Base-by-base conservation (phyloP, 352 stramenopile species). In the Peronospora farinosa region DNA sequence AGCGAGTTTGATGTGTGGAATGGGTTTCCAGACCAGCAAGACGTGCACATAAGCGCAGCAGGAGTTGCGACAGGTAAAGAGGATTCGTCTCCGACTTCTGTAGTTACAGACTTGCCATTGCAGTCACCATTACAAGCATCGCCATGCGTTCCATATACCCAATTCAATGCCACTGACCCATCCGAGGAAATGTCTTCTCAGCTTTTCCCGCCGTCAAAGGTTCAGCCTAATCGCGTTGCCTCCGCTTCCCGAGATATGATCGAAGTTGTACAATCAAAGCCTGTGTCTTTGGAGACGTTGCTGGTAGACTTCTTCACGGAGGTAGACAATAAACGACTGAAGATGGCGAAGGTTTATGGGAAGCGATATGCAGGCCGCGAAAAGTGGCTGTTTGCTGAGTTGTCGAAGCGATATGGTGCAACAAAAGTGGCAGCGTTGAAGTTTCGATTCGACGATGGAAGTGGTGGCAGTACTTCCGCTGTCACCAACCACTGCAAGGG, bases 291-390 rank as follows among this genome's bases (percentile, higher is more conserved):
- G 12, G 67, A 90, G 47, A 57, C 59, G 19, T 51, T 84, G n/a
- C 39, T 91, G 23, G 38, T 69, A 6, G 65, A 78, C 12, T 91
- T 91, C 44, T 91, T 85, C 44, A 72, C 57, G 2, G 52, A 72
- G 38, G 61, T 84, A 6, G 79, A 91, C 50, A 74, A 71, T 47
- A 69, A 57, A 17, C 79, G 76, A 33, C 15, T 84, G 21, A 72
- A 64, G 13, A 88, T 87, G 74, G 79, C 74, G 3, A 69, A 74
- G 42, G 71, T 74, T 30, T 88, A 88, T 42, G 62, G 65, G 1
- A 82, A 75, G 45, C 57, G 79, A n/a, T 91, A 91, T 53, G 65
- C 64, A 16, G 73, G 69, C 7, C 70, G 73, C 40, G 77, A 88
- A 36, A 69, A 81, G 15, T 74, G 66, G 37, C 40, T 91, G 17